Base-by-base conservation (phyloP, 2,329 filamentous ascomycete genomes). In the Paracoccidioides lutzii region DNA sequence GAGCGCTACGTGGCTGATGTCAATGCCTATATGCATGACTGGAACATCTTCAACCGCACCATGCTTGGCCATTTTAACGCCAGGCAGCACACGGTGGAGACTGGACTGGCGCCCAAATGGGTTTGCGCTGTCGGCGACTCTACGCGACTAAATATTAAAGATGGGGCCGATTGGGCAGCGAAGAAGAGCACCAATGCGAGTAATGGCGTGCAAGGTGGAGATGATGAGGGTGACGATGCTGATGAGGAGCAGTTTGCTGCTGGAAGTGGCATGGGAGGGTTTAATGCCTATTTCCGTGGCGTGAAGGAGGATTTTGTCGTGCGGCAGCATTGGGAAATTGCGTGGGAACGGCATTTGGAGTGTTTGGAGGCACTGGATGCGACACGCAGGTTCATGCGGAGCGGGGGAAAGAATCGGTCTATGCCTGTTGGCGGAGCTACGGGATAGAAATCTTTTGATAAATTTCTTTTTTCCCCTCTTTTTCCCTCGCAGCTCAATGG, bases 21-120 rank as follows among this genome's bases (percentile, higher is more conserved):
- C 73, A 71, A 71, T 10, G 63, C 67, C 0, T 85, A 84, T 64
- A 75, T 82, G 61, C 70, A 70, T 38, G 75, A 78, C n/a, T 84
- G 78, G 73, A 76, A 76, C 59, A 63, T 63, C 2, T 84, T 80
- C 64, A 79, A 80, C 60, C 69, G 72, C 37, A 73, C 68, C 14
- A 79, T 84, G 69, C 70, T 81, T 8, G 67, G 70, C 3, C 78
- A 83, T 59, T 82, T 84, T 63, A 72, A 72, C 12, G 70, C 73
- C 1, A 73, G 81, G 37, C 76, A 79, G 59, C 71, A 74, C 10
- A 72, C 74, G 15, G 69, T 74, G 14, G 68, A 74, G 59, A 75
- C 66, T 22, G 74, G 68, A 32, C 75, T 72, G 58, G 69, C 67
- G 0, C 68, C 69, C 3, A 69, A 69, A 52, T 83, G 80, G 75